These are phyloP conservation scores for Cordyceps farinosa DNA, from an alignment of 2,329 filamentous ascomycete species.

Conservation along the genomic window DNA sequence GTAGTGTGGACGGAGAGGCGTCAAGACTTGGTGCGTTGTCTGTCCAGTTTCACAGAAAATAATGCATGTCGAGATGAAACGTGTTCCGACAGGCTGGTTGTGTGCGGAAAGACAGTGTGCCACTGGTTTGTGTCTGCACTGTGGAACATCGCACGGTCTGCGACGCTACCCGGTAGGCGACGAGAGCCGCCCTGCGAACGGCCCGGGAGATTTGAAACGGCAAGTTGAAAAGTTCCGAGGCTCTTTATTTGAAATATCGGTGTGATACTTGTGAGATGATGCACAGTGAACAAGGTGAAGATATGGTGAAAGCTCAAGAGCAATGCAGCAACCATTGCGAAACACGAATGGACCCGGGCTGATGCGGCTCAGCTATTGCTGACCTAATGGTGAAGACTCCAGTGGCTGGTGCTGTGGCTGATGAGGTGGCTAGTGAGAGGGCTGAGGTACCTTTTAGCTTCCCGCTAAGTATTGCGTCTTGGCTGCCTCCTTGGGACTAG, in stretches of 20 bases:
- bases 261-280: background rate
- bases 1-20: background rate
- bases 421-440: background rate
- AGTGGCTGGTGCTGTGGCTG: background rate
- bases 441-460: background rate
- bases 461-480: conserved; percentile 26
- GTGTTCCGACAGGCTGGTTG: background rate
- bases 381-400: no score
- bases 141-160: background rate
- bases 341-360: no score
- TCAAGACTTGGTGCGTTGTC: background rate
- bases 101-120: background rate
- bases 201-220: conserved; percentile 6
- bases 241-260: background rate
- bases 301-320: no score
- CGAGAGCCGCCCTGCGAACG: background rate
- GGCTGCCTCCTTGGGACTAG: conserved; percentile 32
- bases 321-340: no score
- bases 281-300: background rate
- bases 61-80: conserved; percentile 10
- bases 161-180: conserved; percentile 6
- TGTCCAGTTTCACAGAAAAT: background rate
- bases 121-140: no score
- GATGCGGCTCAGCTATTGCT: no score
- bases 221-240: background rate